phyloP scores from a whole-genome alignment of 2,329 filamentous ascomycete species.

The Plectosphaerella plurivora region DNA sequence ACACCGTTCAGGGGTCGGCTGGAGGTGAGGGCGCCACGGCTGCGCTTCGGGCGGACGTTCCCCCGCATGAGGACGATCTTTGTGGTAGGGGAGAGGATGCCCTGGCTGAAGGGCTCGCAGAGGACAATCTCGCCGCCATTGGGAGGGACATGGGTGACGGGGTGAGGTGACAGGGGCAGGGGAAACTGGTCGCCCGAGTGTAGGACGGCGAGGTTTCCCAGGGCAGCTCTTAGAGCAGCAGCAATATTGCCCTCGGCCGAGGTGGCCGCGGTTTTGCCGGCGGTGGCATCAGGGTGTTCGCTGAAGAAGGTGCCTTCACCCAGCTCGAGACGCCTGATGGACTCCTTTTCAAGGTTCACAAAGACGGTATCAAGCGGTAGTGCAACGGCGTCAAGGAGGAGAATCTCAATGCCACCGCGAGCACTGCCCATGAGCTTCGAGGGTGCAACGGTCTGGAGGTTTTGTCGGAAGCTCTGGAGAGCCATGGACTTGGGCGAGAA shows the following conservation, averaged over 20 bases:
- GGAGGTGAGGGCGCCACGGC: slow-evolving; percentile 39
- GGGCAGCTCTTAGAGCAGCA: slow-evolving; percentile 66
- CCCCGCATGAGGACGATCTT: slow-evolving; percentile 76
- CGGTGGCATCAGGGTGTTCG: slow-evolving; percentile 40
- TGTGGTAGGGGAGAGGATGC: slow-evolving; percentile 69
- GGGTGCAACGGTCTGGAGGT: slow-evolving; percentile 68
- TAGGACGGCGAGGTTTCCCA: slow-evolving; percentile 69
- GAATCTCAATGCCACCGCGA: slow-evolving; percentile 76
- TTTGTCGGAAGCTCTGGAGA: slow-evolving; percentile 74
- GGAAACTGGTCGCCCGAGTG: slow-evolving; percentile 78
- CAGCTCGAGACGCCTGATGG: slow-evolving; percentile 75
- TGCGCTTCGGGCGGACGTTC: slow-evolving; percentile 51
- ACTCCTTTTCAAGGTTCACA: slow-evolving; percentile 77
- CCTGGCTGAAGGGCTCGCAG: slow-evolving; percentile 94
- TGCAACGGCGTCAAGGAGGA: slow-evolving; percentile 75
- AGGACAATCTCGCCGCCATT: slow-evolving; percentile 83
- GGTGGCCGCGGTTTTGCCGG: slow-evolving; percentile 25
- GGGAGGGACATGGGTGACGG: slow-evolving; percentile 78
- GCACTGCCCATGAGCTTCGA: slow-evolving; percentile 70
- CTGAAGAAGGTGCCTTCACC: slow-evolving; percentile 79
- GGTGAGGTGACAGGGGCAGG: slow-evolving; percentile 76
- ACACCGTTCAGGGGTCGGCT: slow-evolving; percentile 56
- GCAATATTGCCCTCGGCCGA: slow-evolving; percentile 55
- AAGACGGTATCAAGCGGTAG: slow-evolving; percentile 80
- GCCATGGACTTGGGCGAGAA: slow-evolving; percentile 69